Evolutionary conservation across 371 early-diverging fungal genomes (phyloP).

Genomic region (Quaeritorhiza haematococci): DNA sequence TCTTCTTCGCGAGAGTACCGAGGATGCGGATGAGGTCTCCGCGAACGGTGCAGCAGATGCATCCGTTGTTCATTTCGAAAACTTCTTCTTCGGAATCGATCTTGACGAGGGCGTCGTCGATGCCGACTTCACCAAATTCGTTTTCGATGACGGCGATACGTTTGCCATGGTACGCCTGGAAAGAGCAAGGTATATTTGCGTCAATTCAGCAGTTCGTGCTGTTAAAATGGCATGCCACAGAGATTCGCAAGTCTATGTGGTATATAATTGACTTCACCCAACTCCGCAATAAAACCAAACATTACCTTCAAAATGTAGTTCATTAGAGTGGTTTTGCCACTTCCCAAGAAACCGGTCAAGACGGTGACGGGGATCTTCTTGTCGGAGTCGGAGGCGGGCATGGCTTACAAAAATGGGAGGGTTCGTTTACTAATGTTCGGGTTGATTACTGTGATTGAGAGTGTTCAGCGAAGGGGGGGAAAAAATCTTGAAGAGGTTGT

Average conservation of each 20-base stretch:
- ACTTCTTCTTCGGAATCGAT: background rate
- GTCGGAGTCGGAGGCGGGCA: too few species aligned
- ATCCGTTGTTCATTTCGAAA: background rate
- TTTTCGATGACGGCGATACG: conserved; percentile 29
- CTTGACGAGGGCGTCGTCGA: background rate
- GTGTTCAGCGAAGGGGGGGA: too few species aligned
- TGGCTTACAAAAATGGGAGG: too few species aligned
- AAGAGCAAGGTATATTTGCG: too few species aligned
- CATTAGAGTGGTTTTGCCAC: conserved; percentile 14
- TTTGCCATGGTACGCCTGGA: background rate
- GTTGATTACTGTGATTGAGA: too few species aligned
- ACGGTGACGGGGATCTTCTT: conserved; percentile 16
- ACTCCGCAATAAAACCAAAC: too few species aligned
- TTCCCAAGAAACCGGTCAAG: conserved; percentile 12
- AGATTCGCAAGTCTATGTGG: too few species aligned
- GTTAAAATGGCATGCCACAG: too few species aligned
- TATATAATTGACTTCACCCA: too few species aligned
- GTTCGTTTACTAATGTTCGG: too few species aligned
- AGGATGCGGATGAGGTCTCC: background rate
- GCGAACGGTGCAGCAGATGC: background rate
- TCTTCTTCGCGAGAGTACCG: background rate
- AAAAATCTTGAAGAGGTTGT: too few species aligned
- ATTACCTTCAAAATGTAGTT: conserved; percentile 10
- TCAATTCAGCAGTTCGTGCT: too few species aligned
- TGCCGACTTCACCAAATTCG: conserved; percentile 38